Conservation (phyloP, 176 grass and related monocot genomes). For the Aegilops tauschii region DNA sequence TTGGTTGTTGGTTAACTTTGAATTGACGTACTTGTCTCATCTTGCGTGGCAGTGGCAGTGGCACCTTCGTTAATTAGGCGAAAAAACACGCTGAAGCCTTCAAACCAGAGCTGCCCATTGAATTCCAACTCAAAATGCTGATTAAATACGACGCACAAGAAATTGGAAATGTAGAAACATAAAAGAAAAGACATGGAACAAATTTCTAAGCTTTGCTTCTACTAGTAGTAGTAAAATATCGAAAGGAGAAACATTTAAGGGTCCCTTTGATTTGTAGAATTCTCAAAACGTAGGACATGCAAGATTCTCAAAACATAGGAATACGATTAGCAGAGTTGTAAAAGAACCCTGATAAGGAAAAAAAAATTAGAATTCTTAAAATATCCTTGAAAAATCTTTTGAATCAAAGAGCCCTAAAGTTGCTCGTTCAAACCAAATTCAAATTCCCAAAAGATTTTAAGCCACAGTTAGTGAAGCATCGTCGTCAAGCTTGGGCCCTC, state of each 20-base stretch:
- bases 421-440: neutral
- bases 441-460: neutral
- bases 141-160: neutral
- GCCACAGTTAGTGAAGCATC: neutral
- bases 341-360: neutral
- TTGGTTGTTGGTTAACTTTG: neutral
- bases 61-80: neutral
- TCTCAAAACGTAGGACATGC: too few relatives aligned
- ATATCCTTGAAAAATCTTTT: too few relatives aligned
- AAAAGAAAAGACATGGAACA: too few relatives aligned
- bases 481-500: neutral
- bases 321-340: too few relatives aligned
- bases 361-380: too few relatives aligned
- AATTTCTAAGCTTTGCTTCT: too few relatives aligned
- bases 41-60: neutral
- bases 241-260: too few relatives aligned
- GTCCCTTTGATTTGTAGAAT: too few relatives aligned
- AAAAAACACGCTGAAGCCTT: too few relatives aligned
- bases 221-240: too few relatives aligned
- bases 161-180: neutral
- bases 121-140: neutral
- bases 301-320: too few relatives aligned
- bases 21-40: neutral
- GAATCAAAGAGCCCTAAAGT: neutral
- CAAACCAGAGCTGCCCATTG: too few relatives aligned